Evolutionary conservation across 2,329 filamentous ascomycete genomes (phyloP).

Genomic region (Dactylonectria macrodidyma): DNA sequence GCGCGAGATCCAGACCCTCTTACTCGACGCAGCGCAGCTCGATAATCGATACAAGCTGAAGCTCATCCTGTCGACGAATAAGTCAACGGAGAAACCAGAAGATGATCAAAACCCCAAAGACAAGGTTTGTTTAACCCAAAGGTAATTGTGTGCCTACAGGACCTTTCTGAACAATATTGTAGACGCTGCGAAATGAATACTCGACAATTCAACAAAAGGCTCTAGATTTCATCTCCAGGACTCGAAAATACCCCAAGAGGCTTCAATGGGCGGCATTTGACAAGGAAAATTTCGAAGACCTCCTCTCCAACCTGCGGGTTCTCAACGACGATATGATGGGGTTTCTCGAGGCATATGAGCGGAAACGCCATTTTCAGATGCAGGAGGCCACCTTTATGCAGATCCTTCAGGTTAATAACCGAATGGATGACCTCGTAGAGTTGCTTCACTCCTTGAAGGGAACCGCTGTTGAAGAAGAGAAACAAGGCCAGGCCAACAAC

Average conservation of each 20-base stretch:
- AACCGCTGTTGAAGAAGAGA: background rate
- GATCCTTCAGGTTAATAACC: conserved; percentile 14
- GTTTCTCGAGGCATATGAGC: conserved; percentile 9
- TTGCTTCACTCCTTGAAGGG: background rate
- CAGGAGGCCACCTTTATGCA: conserved; percentile 19
- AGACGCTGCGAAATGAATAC: background rate
- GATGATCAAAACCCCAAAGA: background rate
- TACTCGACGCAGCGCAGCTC: background rate
- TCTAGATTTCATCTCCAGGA: conserved; percentile 1
- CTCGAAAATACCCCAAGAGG: conserved; percentile 2
- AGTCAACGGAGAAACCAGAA: background rate
- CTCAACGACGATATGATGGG: conserved; percentile 12
- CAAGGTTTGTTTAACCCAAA: background rate
- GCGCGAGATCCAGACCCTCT: background rate
- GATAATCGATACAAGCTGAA: conserved; percentile 2
- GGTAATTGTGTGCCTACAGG: background rate
- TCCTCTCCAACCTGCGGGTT: background rate
- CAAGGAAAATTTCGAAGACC: background rate
- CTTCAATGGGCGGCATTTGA: conserved; percentile 15
- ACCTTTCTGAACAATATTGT: background rate
- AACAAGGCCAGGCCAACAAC: background rate
- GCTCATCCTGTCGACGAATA: background rate
- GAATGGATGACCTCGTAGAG: background rate
- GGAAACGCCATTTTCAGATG: conserved; percentile 12
- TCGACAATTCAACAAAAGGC: background rate